These are phyloP conservation scores for Alternaria brassicae DNA, from an alignment of 2,329 filamentous ascomycete genomes.

Conservation along the genomic window DNA sequence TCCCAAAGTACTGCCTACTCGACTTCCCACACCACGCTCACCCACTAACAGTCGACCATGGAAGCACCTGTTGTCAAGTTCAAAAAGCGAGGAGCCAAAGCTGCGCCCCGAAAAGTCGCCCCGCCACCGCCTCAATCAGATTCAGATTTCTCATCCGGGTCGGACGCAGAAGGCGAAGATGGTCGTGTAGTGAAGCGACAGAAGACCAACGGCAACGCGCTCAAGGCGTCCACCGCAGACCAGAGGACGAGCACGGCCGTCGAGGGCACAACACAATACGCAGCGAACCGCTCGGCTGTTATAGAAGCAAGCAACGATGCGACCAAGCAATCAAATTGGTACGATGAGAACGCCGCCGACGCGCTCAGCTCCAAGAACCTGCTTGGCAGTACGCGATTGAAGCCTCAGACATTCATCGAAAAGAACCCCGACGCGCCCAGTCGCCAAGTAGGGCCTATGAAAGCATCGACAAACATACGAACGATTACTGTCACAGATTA, in stretches of 20 bases:
- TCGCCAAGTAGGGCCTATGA: slow-evolving; percentile 81
- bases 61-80: slow-evolving; percentile 70
- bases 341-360: slow-evolving; percentile 72
- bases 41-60: slow-evolving; percentile 31
- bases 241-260: slow-evolving; percentile 53
- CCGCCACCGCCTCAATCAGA: slow-evolving; percentile 71
- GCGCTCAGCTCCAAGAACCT: slow-evolving; percentile 62
- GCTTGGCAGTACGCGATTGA: slow-evolving; percentile 63
- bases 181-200: slow-evolving; percentile 81
- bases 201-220: slow-evolving; percentile 70
- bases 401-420: slow-evolving; percentile 67
- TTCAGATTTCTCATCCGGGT: slow-evolving; percentile 70
- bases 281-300: slow-evolving; percentile 67
- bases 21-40: slow-evolving; percentile 3
- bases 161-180: slow-evolving; percentile 70
- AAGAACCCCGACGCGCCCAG: slow-evolving; percentile 78
- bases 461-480: slow-evolving; percentile 86
- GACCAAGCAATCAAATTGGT: slow-evolving; percentile 89
- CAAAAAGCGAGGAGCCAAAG: slow-evolving; percentile 83
- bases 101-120: slow-evolving; percentile 80
- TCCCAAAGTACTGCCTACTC: background rate
- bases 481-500: slow-evolving; percentile 92
- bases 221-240: slow-evolving; percentile 69
- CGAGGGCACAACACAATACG: slow-evolving; percentile 60
- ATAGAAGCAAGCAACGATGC: slow-evolving; percentile 80